phyloP scores from a whole-genome alignment of 2,329 filamentous ascomycete genomes.

The Botrytis hyacinthi region DNA sequence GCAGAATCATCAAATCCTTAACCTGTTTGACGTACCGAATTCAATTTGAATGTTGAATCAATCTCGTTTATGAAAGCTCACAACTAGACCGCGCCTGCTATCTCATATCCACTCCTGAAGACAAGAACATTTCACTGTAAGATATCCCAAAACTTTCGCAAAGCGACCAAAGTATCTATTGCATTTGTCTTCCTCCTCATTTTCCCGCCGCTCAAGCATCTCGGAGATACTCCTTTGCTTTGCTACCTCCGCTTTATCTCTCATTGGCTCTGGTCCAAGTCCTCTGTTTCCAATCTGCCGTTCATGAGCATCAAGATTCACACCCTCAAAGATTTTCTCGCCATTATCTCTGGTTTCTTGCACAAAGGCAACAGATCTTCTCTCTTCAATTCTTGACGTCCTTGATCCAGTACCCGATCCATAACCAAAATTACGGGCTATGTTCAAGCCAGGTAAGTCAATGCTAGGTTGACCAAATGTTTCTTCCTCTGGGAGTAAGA shows the following conservation, averaged over 20 bases:
- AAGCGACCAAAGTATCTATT: neutral
- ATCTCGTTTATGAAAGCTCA: neutral
- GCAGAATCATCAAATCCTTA: neutral
- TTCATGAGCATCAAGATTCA: neutral
- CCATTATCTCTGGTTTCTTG: neutral
- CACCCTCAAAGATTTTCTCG: too few species aligned
- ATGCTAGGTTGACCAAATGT: conserved; percentile 16
- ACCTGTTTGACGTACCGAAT: neutral
- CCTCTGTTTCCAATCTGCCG: neutral
- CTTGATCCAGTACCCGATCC: neutral
- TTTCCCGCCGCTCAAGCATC: neutral
- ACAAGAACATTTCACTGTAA: neutral
- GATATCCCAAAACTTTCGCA: neutral
- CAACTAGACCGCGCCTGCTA: neutral
- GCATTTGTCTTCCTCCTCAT: neutral
- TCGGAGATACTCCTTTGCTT: neutral
- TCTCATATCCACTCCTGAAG: neutral
- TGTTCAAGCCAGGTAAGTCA: conserved; percentile 8
- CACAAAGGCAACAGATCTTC: neutral
- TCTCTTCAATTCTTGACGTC: conserved; percentile 8
- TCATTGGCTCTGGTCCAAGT: neutral
- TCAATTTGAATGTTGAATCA: neutral
- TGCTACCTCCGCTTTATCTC: neutral
- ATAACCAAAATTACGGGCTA: neutral
- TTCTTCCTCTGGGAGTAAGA: conserved; percentile 14